Evolutionary conservation across 805 yeast species (phyloP).

Genomic region (Candida chauliodis): DNA sequence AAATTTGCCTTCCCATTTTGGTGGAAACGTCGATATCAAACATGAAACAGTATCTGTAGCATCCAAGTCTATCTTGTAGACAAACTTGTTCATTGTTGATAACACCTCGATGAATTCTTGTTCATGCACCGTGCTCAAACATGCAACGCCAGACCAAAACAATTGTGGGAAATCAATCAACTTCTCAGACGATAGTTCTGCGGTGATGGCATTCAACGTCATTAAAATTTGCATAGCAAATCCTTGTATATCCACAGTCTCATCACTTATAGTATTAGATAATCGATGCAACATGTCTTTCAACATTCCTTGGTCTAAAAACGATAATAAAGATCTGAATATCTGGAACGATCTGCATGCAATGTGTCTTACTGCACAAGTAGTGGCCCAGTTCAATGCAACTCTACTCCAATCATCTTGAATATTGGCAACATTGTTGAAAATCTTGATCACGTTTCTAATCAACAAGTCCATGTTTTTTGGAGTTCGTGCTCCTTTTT

Average conservation of each 20-base stretch:
- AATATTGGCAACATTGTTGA: slow-evolving; percentile 47
- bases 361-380: slow-evolving; percentile 94
- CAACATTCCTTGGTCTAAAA: slow-evolving; percentile 82
- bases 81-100: slow-evolving; percentile 75
- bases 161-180: slow-evolving; percentile 86
- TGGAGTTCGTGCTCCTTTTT: slow-evolving; percentile 78
- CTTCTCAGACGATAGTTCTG: slow-evolving; percentile 75
- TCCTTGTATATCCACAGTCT: slow-evolving; percentile 85
- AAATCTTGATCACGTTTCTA: slow-evolving; percentile 56
- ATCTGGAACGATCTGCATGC: slow-evolving; percentile 96
- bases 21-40: slow-evolving; percentile 82
- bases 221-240: slow-evolving; percentile 95
- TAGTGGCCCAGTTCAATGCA: slow-evolving; percentile 91
- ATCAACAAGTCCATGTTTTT: slow-evolving; percentile 76
- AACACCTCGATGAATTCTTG: slow-evolving; percentile 88
- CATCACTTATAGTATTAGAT: slow-evolving; percentile 90
- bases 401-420: slow-evolving; percentile 83
- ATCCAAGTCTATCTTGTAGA: slow-evolving; percentile 81
- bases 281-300: slow-evolving; percentile 91
- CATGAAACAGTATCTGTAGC: slow-evolving; percentile 83
- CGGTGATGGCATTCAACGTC: slow-evolving; percentile 91
- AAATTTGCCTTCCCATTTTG: slow-evolving; percentile 92
- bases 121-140: slow-evolving; percentile 85
- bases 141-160: slow-evolving; percentile 94
- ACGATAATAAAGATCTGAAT: slow-evolving; percentile 77